Evolutionary conservation across 164 flowering plant genomes (phyloP).

Genomic region (Paratinospora sagittata): DNA sequence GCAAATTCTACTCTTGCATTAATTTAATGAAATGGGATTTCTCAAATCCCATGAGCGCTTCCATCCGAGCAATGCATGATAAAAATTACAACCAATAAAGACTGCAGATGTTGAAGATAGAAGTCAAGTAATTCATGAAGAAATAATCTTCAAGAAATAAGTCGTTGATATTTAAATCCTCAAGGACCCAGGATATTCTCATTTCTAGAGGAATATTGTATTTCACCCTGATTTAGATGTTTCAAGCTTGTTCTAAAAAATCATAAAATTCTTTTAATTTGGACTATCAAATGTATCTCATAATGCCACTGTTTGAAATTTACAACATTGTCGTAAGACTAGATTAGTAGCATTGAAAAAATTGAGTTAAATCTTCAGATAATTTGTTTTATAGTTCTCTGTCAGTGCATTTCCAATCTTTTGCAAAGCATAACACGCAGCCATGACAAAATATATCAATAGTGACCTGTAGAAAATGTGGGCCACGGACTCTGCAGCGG

Average conservation of each 20-base stretch:
- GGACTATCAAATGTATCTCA: too few relatives aligned
- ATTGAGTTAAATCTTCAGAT: background rate
- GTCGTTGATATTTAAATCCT: background rate
- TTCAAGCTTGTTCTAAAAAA: too few relatives aligned
- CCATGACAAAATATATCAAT: background rate
- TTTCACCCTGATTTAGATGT: too few relatives aligned
- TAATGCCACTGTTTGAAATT: too few relatives aligned
- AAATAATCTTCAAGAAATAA: background rate
- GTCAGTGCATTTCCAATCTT: background rate
- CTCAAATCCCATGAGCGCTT: too few relatives aligned
- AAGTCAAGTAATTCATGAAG: background rate
- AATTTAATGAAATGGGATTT: too few relatives aligned
- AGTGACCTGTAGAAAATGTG: conserved; percentile 75
- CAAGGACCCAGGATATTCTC: background rate
- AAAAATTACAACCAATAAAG: too few relatives aligned
- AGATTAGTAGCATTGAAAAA: background rate
- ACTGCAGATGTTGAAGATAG: too few relatives aligned
- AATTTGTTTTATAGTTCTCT: background rate
- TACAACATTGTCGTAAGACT: too few relatives aligned
- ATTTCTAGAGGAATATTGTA: too few relatives aligned
- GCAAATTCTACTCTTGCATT: background rate
- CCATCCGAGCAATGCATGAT: too few relatives aligned
- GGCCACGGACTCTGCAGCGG: conserved; percentile 49
- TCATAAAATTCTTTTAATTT: too few relatives aligned
- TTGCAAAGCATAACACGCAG: background rate